Base-by-base conservation (phyloP, 75 land plant genomes). In the Sequoia sempervirens region DNA sequence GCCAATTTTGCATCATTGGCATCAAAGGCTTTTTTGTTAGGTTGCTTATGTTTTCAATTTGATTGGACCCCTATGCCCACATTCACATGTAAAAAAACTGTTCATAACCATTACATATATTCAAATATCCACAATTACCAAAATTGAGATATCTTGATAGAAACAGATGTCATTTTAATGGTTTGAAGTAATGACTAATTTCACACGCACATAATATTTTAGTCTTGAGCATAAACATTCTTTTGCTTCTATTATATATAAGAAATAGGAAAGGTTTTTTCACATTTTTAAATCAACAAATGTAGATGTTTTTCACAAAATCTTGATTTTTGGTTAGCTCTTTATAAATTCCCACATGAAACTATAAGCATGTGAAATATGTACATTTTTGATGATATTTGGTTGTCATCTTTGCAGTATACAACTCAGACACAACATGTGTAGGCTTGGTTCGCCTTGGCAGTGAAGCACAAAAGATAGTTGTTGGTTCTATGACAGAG, bases 371-470 rank as follows among this genome's bases (percentile, higher is more conserved):
- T 76, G 14, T 37, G 43, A 85, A 46, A 50, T 40, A 45, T 53
- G 76, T 38, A 58, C 50, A 13, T 28, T 82, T 23, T 37, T 1
- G 1, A 36, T 83, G 18, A 23, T 84, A 43, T 78, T 45, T 43
- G 12, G 40, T 18, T 78, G 80, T 54, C 54, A 75, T 30, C 20
- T 40, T 81, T 87, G 85, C 94, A 97, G 99, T 80, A 58, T 97
- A 92, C 75, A 84, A 54, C 86, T 94, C 88, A 56, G 91, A 94
- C 1, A 90, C 99, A 7, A 37, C 82, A 30, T 93, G 95, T 81
- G 97, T 98, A 26, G 99, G 99, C 12, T 70, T 96, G 54, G 99
- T 95, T 18, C 93, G 99, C n/a, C 81, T 98, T 13, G 99, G 99
- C 26, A 82, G 90, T 86, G 90, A 94, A 78, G 91, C 92, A 85